Evolutionary conservation across 306 rosid genomes (phyloP).

Genomic region (Castanopsis chinensis): DNA sequence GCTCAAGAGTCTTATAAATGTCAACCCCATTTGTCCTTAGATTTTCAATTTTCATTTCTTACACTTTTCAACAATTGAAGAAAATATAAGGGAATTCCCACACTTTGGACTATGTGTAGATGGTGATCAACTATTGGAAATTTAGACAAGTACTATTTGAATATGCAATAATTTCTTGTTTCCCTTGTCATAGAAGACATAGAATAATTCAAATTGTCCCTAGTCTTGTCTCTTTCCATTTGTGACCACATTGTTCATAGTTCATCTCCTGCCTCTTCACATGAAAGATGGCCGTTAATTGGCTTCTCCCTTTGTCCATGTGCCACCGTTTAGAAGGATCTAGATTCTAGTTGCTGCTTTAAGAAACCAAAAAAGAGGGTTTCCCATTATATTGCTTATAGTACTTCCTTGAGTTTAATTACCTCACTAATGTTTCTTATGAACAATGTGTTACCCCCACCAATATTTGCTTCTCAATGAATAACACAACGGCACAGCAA

Average conservation of each 20-base stretch:
- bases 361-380: neutral
- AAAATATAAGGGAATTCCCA: neutral
- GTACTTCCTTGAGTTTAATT: too few relatives aligned
- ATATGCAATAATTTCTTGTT: neutral
- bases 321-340: neutral
- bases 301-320: neutral
- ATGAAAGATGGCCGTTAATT: neutral
- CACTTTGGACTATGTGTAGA: neutral
- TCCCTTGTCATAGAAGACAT: neutral
- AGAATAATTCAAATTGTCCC: slow-evolving; percentile 4
- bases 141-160: neutral
- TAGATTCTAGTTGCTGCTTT: neutral
- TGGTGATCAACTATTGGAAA: neutral
- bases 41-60: neutral
- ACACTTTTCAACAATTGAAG: neutral
- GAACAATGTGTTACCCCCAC: neutral
- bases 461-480: neutral
- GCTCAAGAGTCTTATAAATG: neutral
- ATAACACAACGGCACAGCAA: neutral
- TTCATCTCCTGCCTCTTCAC: neutral
- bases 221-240: neutral
- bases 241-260: neutral
- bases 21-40: neutral
- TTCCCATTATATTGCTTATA: too few relatives aligned
- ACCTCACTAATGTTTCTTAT: neutral